Evolutionary conservation across 2,329 filamentous ascomycete genomes (phyloP).

Genomic region (Zelopaecilomyces penicillatus): DNA sequence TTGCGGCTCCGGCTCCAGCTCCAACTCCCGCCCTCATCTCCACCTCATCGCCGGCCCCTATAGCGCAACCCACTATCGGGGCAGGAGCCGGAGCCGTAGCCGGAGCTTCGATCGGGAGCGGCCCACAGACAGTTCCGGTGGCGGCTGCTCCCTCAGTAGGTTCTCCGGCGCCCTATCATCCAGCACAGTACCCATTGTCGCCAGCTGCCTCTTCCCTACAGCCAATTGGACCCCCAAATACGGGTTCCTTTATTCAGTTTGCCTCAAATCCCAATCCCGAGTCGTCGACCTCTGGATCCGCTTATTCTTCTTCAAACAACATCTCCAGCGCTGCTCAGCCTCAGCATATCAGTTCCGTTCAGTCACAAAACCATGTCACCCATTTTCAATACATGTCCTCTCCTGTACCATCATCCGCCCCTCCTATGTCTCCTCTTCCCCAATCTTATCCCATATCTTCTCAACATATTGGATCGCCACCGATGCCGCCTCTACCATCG

Average conservation of each 20-base stretch:
- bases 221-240: not conserved
- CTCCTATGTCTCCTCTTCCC: not conserved
- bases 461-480: not conserved
- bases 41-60: too few relatives aligned
- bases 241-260: not conserved
- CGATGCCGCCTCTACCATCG: conserved; percentile 1
- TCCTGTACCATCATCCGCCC: not conserved
- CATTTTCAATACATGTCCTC: not conserved
- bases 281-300: too few relatives aligned
- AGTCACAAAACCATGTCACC: not conserved
- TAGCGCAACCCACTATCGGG: too few relatives aligned
- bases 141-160: not conserved
- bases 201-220: not conserved
- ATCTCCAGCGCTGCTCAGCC: not conserved
- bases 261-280: too few relatives aligned
- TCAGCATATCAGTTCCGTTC: not conserved
- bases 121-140: not conserved
- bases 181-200: not conserved
- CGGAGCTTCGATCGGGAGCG: too few relatives aligned
- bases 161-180: not conserved
- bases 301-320: too few relatives aligned
- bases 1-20: too few relatives aligned
- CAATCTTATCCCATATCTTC: not conserved
- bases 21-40: too few relatives aligned
- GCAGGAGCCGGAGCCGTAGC: too few relatives aligned